phyloP scores from a whole-genome alignment of 1,139 yeast species.

The Suhomyces bolitotheri region DNA sequence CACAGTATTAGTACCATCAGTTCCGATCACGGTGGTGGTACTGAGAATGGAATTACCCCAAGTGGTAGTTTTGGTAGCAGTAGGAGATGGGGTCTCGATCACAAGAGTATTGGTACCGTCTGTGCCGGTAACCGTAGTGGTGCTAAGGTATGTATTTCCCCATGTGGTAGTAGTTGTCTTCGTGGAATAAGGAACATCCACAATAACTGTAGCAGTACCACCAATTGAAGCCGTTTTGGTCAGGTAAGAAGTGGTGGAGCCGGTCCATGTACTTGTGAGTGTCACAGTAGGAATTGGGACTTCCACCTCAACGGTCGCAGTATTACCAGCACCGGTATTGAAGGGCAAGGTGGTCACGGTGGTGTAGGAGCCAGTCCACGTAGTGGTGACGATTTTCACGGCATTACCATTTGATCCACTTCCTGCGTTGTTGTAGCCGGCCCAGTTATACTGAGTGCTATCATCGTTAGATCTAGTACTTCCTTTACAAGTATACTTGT shows the following conservation, averaged over 20 bases:
- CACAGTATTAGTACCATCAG: slow-evolving; percentile 14
- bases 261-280: slow-evolving; percentile 15
- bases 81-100: slow-evolving; percentile 21
- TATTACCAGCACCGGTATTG: slow-evolving; percentile 11
- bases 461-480: neutral
- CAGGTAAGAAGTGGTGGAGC: slow-evolving; percentile 8
- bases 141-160: slow-evolving; percentile 4
- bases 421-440: neutral
- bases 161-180: slow-evolving; percentile 5
- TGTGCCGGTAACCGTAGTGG: slow-evolving; percentile 13
- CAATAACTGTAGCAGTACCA: slow-evolving; percentile 13
- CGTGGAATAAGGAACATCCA: slow-evolving; percentile 14
- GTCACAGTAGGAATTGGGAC: slow-evolving; percentile 18
- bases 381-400: neutral
- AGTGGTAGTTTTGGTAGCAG: slow-evolving; percentile 15
- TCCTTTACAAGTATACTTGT: neutral
- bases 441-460: neutral
- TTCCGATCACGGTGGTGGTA: slow-evolving; percentile 12
- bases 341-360: slow-evolving; percentile 13
- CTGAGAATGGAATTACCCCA: slow-evolving; percentile 12
- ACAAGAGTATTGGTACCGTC: slow-evolving; percentile 18
- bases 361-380: neutral
- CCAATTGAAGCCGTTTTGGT: slow-evolving; percentile 12
- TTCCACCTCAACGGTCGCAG: slow-evolving; percentile 15
- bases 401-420: neutral